Conservation (phyloP, 73 alveolate genomes). For the Stentor roeselii region DNA sequence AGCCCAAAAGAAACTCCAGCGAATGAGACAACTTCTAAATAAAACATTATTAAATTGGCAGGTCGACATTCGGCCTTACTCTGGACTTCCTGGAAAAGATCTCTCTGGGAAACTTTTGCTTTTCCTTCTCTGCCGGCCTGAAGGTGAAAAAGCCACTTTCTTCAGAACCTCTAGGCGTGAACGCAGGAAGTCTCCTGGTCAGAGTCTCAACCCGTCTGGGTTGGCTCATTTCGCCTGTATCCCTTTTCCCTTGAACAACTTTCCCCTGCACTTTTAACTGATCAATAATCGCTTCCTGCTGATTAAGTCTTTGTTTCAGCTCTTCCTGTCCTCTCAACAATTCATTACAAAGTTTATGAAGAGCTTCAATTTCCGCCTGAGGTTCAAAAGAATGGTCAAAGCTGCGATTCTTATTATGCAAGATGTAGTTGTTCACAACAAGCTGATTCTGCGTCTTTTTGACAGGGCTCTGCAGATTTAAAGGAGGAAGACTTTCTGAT, state of each 20-base stretch:
- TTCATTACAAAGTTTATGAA: background rate
- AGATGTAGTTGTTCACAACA: background rate
- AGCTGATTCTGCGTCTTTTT: background rate
- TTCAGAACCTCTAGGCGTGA: background rate
- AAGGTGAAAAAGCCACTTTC: background rate
- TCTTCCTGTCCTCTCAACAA: background rate
- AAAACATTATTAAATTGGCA: no score
- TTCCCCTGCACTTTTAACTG: background rate
- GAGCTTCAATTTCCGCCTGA: background rate
- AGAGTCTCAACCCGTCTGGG: background rate
- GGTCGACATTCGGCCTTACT: background rate
- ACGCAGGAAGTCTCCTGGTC: background rate
- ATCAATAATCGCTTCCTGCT: background rate
- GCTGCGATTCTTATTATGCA: no score
- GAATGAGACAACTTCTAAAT: no score
- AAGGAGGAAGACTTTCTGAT: background rate
- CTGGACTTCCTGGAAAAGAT: background rate
- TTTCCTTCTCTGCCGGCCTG: background rate
- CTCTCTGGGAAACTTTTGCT: background rate
- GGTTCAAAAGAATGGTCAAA: background rate
- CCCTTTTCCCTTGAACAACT: background rate
- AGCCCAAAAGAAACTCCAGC: background rate
- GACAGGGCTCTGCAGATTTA: background rate
- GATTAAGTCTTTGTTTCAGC: background rate
- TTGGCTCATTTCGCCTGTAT: background rate